Base-by-base conservation (phyloP, 2,329 filamentous ascomycete species). In the Paraphaeosphaeria sporulosa region DNA sequence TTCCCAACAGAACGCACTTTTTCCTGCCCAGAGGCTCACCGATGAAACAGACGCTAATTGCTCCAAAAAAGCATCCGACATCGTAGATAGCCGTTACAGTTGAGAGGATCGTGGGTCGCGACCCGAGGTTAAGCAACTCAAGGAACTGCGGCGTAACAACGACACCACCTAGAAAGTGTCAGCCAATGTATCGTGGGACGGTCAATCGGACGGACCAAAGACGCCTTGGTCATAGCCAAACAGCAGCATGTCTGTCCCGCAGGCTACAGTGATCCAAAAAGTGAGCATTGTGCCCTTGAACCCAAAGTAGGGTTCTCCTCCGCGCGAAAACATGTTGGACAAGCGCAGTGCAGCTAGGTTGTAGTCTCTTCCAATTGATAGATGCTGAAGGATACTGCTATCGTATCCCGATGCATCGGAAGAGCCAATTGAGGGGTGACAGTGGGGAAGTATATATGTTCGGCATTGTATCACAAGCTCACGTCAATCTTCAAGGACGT, bases 1-100 rank as follows among this genome's bases (percentile, higher is more conserved):
- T 82, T 6, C 83, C 83, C 1, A 82, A 62, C 48, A 85, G 68
- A 48, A 85, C 77, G 25, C 77, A 79, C 57, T 80, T 82, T 60
- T 82, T 82, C 27, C 84, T 74, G 3, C 84, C 83, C 1, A 85
- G 71, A 2, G 64, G 70, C 44, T 86, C 83, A 21, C 84, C 84
- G 27, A 82, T 68, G 15, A 76, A 69, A 55, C n/a, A 82, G 15
- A 69, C 79, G 2, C 80, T 65, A 32, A 85, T 74, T 1, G 81
- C 85, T 17, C 86, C 87, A 46, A 87, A 74, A 71, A 88, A 87
- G 68, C 86, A 88, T 9, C 86, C 86, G 34, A 88, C 79, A 63
- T 87, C 84, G 70, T 87, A 87, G 56, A 87, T 83, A 1, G 85
- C 85, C 0, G 84, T 85, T 12, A 86, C 83, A 0, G 84, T 85